These are phyloP conservation scores for Ciborinia camelliae DNA, from an alignment of 2,329 filamentous ascomycete species.

Conservation along the genomic window DNA sequence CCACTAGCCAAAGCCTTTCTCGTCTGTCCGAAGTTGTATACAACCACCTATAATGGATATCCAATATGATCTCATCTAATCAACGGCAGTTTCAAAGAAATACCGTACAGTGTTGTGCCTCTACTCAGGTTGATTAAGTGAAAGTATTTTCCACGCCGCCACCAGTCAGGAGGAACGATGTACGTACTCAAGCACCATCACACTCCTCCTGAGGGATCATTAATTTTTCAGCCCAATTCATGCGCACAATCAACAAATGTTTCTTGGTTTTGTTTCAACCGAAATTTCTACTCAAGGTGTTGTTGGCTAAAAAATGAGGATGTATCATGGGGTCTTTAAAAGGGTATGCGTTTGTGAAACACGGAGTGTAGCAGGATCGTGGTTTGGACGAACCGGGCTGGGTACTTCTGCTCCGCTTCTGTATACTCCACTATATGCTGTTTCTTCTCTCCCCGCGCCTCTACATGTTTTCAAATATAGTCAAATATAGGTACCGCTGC, in stretches of 20 bases:
- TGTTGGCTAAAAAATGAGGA: slow-evolving; percentile 6
- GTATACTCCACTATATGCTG: neutral
- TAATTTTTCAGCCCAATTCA: neutral
- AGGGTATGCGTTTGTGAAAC: slow-evolving; percentile 10
- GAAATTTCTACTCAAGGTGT: neutral
- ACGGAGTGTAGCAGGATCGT: slow-evolving; percentile 4
- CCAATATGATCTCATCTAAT: neutral
- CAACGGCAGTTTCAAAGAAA: neutral
- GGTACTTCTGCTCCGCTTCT: neutral
- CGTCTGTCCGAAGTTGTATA: neutral
- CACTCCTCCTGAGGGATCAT: neutral
- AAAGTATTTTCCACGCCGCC: neutral
- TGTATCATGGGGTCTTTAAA: slow-evolving; percentile 12
- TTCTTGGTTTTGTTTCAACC: slow-evolving; percentile 3
- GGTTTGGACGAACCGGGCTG: slow-evolving; percentile 14
- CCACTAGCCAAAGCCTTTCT: neutral
- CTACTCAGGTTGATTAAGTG: neutral
- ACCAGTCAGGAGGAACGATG: neutral
- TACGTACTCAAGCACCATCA: neutral
- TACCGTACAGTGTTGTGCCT: neutral
- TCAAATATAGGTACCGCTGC: neutral
- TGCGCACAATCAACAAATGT: neutral
- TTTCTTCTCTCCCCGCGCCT: neutral
- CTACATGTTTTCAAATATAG: neutral
- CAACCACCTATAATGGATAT: neutral